Base-by-base conservation (phyloP, 2,329 filamentous ascomycete genomes). In the Xylariaceae sp. region DNA sequence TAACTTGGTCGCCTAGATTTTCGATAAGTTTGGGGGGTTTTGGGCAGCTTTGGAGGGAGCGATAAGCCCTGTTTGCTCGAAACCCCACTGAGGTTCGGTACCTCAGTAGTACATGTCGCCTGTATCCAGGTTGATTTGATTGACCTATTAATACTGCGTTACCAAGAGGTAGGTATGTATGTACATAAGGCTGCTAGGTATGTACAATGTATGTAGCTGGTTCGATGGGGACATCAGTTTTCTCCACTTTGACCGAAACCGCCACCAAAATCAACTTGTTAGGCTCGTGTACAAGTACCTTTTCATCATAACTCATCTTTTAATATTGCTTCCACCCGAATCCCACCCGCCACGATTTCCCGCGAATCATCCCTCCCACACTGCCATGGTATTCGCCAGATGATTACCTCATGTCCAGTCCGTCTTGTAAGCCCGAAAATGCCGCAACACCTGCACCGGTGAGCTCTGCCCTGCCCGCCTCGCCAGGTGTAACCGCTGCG, bases 341-440 rank as follows among this genome's bases (percentile, higher is more conserved):
- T 40, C 21, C 47, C 20, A 49, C 57, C 58, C 52, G 56, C 48
- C 60, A 56, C 54, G 53, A 56, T 50, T 48, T 54, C 50, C 61
- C 59, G 61, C 63, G 61, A 65, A 65, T 65, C 59, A 61, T 60
- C 54, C 52, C 49, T 60, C 55, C 54, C 60, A 62, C 60, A 66
- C 49, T 65, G 60, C 62, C 63, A 65, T 64, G 64, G 60, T 63
- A 64, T 66, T 68, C 62, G 75, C 77, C 79, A 78, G 74, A 84
- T 84, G 81, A 80, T 75, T 73, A 74, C 76, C 80, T 79, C 81
- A 84, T 84, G 81, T 84, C 80, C 75, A 80, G 72, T 70, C 74
- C 76, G 75, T 74, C 74, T 71, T 71, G 70, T 71, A 72, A 75
- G 70, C 72, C 73, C 74, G 79, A 81, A 81, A 79, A 82, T 83